Evolutionary conservation across 805 yeast species (phyloP).

Genomic region (Torulaspora gathmanii): DNA sequence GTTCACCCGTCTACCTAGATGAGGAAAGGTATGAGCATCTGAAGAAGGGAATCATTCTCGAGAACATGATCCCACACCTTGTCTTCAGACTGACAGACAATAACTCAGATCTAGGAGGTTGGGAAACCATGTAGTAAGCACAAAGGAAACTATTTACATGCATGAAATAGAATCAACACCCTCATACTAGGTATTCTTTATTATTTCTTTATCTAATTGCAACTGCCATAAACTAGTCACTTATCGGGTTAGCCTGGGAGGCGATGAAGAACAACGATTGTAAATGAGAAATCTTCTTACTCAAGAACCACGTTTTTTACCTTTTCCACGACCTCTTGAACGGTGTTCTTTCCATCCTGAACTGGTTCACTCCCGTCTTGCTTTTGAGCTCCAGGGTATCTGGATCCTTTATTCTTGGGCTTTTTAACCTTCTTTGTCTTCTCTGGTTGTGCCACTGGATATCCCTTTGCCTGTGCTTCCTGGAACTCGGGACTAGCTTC

Average conservation of each 20-base stretch:
- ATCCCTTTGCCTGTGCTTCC: constrained; percentile 71
- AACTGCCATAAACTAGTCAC: background rate
- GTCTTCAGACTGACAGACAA: constrained; percentile 79
- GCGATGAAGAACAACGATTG: background rate
- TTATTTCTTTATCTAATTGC: constrained; percentile 4
- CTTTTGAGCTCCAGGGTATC: constrained; percentile 66
- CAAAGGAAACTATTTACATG: background rate
- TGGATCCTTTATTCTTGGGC: constrained; percentile 83
- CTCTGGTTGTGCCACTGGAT: constrained; percentile 66
- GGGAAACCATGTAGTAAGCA: constrained; percentile 54
- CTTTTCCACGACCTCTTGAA: constrained; percentile 26
- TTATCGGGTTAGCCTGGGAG: background rate
- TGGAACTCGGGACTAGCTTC: constrained; percentile 62
- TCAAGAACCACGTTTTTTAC: constrained; percentile 23
- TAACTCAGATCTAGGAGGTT: constrained; percentile 83
- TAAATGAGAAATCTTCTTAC: background rate
- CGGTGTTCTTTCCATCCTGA: constrained; percentile 28
- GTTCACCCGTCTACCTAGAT: constrained; percentile 66
- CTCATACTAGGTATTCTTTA: background rate
- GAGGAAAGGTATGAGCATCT: constrained; percentile 59
- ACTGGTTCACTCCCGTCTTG: constrained; percentile 8
- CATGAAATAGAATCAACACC: background rate
- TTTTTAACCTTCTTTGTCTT: constrained; percentile 65
- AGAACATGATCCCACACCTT: constrained; percentile 68
- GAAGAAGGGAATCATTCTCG: constrained; percentile 65